Base-by-base conservation (phyloP, 108 stramenopile species). In the Cyclotella atomus region DNA sequence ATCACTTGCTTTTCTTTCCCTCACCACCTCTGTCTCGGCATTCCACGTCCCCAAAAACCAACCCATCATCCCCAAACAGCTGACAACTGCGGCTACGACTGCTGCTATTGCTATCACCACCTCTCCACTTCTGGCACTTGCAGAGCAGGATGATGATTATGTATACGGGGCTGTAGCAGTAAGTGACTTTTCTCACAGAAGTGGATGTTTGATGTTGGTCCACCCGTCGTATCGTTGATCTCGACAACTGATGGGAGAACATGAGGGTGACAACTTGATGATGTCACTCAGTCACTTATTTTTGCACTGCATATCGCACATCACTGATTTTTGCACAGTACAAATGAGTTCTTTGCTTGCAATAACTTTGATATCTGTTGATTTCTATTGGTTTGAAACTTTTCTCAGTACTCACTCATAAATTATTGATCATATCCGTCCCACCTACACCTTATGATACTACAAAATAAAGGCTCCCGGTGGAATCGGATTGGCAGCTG, bases 141-240 rank as follows among this genome's bases (percentile, higher is more conserved):
- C 62, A 6, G 85, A 87, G 45, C 85, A 84, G 52, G 86, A 55
- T 3, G 91, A 92, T 70, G 94, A 88, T 47, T 95, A 95, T 63
- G 94, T 86, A 65, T 95, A 95, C 74, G 95, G 95, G 33, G 86
- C 88, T 28, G 95, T 95, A 6, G 73, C 87, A 63, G 47, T 49
- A 19, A 9, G 47, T 49, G 6, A 9, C 12, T 41, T 41, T 41
- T 12, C 6, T 41, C 12, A 9, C 9, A 41, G 12, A 19, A n/a
- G 47, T 49, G 47, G n/a, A 49, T 4, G 10, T 49, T 4, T 49
- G 10, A 49, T 49, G 47, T n/a, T 9, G 4, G 9, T n/a, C n/a
- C n/a, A n/a, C n/a, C n/a, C n/a, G n/a, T n/a, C n/a, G n/a, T n/a
- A n/a, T n/a, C n/a, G n/a, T n/a, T n/a, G n/a, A n/a, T n/a, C n/a